Base-by-base conservation (phyloP, 805 yeast genomes). In the Yamadazyma kitorensis region DNA sequence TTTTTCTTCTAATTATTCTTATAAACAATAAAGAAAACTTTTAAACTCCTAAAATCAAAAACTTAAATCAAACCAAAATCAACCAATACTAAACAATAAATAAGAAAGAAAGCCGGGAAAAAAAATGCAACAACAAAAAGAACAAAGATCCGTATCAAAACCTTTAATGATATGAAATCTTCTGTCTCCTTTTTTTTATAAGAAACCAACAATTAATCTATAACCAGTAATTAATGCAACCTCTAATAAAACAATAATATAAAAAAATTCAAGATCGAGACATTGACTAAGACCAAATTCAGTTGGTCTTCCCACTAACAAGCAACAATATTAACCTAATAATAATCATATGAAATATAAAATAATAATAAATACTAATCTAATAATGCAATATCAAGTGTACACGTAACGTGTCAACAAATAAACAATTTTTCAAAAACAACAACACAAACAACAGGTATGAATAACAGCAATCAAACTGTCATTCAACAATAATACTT, bases 11-110 rank as follows among this genome's bases (percentile, higher is more conserved):
- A n/a, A n/a, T n/a, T n/a, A n/a, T n/a, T n/a, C n/a, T n/a, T n/a
- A n/a, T n/a, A n/a, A n/a, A 17, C 13, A 16, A 27, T 9, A 29
- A 28, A 6, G 6, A 6, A 28, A 28, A 28, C 22, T 12, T 12
- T 12, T 27, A 29, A 20, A 20, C 32, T 48, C 47, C 41, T 34
- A 39, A 47, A 42, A 40, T 44, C 44, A 52, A 47, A 34, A 47
- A 33, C 34, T 30, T 29, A 36, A 36, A 38, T 24, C 25, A 36
- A 40, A 31, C 34, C 23, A 26, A 30, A 39, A 32, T 29, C 24
- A 29, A 30, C 24, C 29, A 30, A 35, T 33, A 30, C 24, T 26
- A 40, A 41, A 31, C 36, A 30, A 38, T 34, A 43, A 43, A 41
- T 36, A 43, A 41, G 37, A 33, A 40, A 44, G 43, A 43, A 38